These are phyloP conservation scores for Penicillium parvum DNA, from an alignment of 495 filamentous ascomycete species.

Conservation along the genomic window DNA sequence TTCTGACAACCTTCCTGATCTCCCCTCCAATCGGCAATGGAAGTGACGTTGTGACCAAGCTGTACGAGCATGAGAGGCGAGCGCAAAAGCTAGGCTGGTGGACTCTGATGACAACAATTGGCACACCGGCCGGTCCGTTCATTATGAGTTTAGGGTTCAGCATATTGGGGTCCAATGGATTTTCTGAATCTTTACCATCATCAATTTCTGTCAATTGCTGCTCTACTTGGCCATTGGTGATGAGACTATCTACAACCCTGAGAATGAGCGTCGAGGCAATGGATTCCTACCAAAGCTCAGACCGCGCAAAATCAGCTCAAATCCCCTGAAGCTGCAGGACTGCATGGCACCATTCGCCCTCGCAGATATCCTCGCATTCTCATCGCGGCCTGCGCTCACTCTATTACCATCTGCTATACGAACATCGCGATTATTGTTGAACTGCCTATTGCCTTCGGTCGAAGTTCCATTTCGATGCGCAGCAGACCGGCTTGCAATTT, in stretches of 20 bases:
- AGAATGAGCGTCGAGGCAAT: not conserved
- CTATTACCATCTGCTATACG: conserved; percentile 30
- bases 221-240: conserved; percentile 23
- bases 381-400: conserved; percentile 24
- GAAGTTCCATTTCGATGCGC: conserved; percentile 30
- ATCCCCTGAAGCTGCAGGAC: conserved; percentile 7
- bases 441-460: conserved; percentile 30
- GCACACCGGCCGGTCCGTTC: conserved; percentile 28
- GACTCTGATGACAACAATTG: conserved; percentile 31
- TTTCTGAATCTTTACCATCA: conserved; percentile 34
- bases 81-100: conserved; percentile 32
- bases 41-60: conserved; percentile 28
- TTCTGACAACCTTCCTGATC: conserved; percentile 28
- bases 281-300: conserved; percentile 14
- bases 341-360: conserved; percentile 23
- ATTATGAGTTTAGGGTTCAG: conserved; percentile 30
- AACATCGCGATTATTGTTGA: conserved; percentile 31
- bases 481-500: conserved; percentile 35
- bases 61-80: conserved; percentile 25
- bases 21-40: conserved; percentile 33
- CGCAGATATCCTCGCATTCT: conserved; percentile 17
- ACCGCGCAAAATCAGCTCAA: conserved; percentile 19
- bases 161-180: conserved; percentile 31
- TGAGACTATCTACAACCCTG: conserved; percentile 24
- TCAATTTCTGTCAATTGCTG: conserved; percentile 28